Evolutionary conservation across 768 basidiomycete species (phyloP).

Genomic region (Podaxis sp.): DNA sequence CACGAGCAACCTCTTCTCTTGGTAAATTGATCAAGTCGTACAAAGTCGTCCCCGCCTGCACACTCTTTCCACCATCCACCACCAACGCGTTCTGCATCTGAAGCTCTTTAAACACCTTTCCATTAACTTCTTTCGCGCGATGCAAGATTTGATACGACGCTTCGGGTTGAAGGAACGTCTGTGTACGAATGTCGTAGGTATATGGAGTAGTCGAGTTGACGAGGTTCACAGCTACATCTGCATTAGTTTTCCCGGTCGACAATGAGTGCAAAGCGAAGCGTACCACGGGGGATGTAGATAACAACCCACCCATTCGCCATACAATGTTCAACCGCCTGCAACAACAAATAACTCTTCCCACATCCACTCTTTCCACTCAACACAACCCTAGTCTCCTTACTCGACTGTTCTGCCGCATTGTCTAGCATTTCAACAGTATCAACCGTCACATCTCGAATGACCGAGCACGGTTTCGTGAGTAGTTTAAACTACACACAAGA

Average conservation of each 20-base stretch:
- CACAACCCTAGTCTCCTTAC: conserved; percentile 50
- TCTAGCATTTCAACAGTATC: conserved; percentile 50
- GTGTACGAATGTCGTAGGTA: conserved; percentile 69
- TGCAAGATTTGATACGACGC: conserved; percentile 62
- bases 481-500: conserved; percentile 50
- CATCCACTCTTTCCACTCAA: conserved; percentile 75
- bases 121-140: conserved; percentile 59
- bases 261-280: conserved; percentile 13
- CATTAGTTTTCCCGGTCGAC: neutral
- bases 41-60: conserved; percentile 47
- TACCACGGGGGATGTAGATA: conserved; percentile 79
- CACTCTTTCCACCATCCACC: conserved; percentile 46
- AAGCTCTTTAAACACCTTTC: conserved; percentile 35
- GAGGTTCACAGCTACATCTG: conserved; percentile 32
- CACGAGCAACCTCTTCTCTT: conserved; percentile 35
- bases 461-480: conserved; percentile 65
- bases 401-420: conserved; percentile 41
- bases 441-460: conserved; percentile 67
- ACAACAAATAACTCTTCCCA: conserved; percentile 76
- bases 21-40: conserved; percentile 55
- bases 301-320: conserved; percentile 70
- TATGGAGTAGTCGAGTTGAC: conserved; percentile 76
- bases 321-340: conserved; percentile 75
- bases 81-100: conserved; percentile 34
- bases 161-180: conserved; percentile 69